A percentile compares a stretch with the other conserved stretches of the same genome.
Conservation (phyloP, 1,284 basidiomycete species). For the Trichosporon faecale region DNA sequence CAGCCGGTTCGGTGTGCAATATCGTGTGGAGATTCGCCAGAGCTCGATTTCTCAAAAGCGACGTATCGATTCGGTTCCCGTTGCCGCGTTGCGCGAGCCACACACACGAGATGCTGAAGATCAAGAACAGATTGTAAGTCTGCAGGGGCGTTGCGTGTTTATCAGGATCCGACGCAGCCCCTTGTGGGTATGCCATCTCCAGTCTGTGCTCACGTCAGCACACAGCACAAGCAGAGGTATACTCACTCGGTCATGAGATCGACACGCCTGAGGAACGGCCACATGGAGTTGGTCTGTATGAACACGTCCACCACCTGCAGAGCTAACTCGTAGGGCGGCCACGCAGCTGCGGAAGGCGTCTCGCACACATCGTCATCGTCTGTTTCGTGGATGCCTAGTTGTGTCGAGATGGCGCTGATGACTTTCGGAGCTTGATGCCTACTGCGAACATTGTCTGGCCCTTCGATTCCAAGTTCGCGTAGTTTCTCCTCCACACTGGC, state of each 20-base stretch:
- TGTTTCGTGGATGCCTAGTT: background rate
- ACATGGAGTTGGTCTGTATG: conserved; percentile 3
- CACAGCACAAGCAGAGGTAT: too few species aligned
- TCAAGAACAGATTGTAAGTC: conserved; percentile 7
- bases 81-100: conserved; percentile 8
- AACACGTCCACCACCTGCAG: conserved; percentile 8
- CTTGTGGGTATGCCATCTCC: conserved; percentile 1
- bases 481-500: background rate
- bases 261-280: background rate
- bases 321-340: conserved; percentile 4
- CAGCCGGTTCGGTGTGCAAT: background rate
- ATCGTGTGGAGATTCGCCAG: conserved; percentile 3
- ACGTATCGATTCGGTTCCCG: background rate
- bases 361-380: conserved; percentile 1
- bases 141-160: conserved; percentile 7
- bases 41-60: background rate
- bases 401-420: conserved; percentile 3
- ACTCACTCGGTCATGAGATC: conserved; percentile 3
- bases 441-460: background rate
- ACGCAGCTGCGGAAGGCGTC: conserved; percentile 1
- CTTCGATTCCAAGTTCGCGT: background rate
- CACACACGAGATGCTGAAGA: conserved; percentile 7
- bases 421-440: background rate
- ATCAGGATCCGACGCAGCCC: background rate
- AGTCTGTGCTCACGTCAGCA: background rate